Evolutionary conservation across 768 basidiomycete genomes (phyloP).

Genomic region (Leccinum pellstonianum): DNA sequence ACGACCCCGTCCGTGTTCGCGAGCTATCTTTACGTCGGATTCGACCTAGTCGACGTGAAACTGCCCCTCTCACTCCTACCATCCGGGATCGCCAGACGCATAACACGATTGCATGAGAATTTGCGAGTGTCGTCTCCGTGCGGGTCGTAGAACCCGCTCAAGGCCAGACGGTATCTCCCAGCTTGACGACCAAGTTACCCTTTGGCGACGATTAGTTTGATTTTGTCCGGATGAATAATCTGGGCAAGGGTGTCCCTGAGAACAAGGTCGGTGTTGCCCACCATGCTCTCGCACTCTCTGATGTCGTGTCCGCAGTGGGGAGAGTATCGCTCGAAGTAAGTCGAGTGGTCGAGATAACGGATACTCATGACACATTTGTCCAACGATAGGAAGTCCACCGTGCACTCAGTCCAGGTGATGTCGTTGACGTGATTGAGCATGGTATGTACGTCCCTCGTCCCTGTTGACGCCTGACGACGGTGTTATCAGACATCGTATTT

Average conservation of each 20-base stretch:
- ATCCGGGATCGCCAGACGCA: slow-evolving; percentile 49
- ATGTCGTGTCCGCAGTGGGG: slow-evolving; percentile 51
- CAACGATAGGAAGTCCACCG: slow-evolving; percentile 65
- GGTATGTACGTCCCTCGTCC: slow-evolving; percentile 40
- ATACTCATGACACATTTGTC: slow-evolving; percentile 9
- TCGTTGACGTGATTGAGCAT: slow-evolving; percentile 71
- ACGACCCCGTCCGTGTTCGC: slow-evolving; percentile 1
- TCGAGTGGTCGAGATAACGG: background rate
- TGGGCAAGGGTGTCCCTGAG: slow-evolving; percentile 70
- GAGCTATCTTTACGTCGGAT: slow-evolving; percentile 55
- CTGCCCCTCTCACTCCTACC: slow-evolving; percentile 54
- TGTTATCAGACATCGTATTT: slow-evolving; percentile 62
- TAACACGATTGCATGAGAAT: slow-evolving; percentile 75
- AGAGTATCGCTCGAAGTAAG: slow-evolving; percentile 56
- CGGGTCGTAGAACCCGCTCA: background rate
- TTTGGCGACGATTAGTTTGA: slow-evolving; percentile 85
- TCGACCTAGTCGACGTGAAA: slow-evolving; percentile 76
- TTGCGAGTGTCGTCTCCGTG: slow-evolving; percentile 47
- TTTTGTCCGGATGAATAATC: slow-evolving; percentile 67
- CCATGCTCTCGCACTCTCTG: slow-evolving; percentile 1
- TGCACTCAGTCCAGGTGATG: slow-evolving; percentile 65
- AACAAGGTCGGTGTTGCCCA: slow-evolving; percentile 51
- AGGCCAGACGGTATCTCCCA: slow-evolving; percentile 24
- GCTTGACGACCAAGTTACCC: slow-evolving; percentile 71
- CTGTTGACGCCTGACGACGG: background rate